Evolutionary conservation across 345 rosid species (phyloP).

Genomic region (Nephelium lappaceum): DNA sequence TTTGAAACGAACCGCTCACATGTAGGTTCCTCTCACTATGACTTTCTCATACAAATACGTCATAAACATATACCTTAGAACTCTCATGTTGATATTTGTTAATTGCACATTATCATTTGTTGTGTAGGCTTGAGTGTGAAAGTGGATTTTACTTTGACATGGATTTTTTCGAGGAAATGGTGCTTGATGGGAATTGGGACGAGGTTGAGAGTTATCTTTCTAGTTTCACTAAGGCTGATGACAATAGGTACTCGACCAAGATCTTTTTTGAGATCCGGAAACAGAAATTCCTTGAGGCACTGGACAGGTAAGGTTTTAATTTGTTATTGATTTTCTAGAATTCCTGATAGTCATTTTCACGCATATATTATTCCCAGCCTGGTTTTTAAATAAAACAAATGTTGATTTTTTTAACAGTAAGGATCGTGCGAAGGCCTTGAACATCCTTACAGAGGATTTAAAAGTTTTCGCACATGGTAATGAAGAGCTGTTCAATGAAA

Average conservation of each 20-base stretch:
- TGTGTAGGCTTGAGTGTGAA: conserved; percentile 44
- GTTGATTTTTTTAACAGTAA: conserved; percentile 23
- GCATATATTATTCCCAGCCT: background rate
- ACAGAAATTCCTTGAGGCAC: conserved; percentile 41
- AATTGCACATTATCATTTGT: background rate
- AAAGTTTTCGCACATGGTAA: conserved; percentile 32
- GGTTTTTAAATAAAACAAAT: too few relatives aligned
- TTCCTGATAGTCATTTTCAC: background rate
- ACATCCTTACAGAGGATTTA: conserved; percentile 42
- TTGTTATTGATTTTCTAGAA: background rate
- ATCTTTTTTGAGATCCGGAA: conserved; percentile 40
- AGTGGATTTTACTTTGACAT: conserved; percentile 38
- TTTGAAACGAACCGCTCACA: conserved; percentile 37
- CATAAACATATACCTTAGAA: background rate
- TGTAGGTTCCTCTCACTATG: conserved; percentile 17
- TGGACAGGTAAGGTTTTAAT: conserved; percentile 32
- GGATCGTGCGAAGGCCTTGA: conserved; percentile 37
- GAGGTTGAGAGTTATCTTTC: conserved; percentile 39
- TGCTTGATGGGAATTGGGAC: conserved; percentile 36
- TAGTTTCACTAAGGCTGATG: conserved; percentile 32
- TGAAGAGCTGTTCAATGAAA: conserved; percentile 35
- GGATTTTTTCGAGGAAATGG: conserved; percentile 37
- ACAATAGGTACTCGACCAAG: conserved; percentile 38
- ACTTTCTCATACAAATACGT: background rate
- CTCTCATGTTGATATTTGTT: background rate